These are phyloP conservation scores for Torulaspora pretoriensis DNA, from an alignment of 1,139 yeast genomes.

Conservation along the genomic window DNA sequence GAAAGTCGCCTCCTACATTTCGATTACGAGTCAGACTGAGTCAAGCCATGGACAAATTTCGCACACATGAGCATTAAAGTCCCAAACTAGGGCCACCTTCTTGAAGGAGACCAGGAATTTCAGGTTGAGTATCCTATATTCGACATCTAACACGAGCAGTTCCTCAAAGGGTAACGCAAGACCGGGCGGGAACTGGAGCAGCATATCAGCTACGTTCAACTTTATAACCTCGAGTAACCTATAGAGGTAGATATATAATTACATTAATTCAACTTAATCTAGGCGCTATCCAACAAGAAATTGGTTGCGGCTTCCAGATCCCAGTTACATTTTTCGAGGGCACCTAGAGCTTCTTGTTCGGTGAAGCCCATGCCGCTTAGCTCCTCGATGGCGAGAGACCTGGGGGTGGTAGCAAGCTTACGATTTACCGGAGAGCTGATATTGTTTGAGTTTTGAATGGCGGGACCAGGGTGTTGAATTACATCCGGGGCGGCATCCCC, in stretches of 20 bases:
- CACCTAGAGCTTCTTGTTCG: conserved; percentile 57
- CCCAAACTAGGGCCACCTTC: too few species aligned
- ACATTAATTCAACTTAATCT: conserved; percentile 2
- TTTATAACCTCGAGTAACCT: conserved; percentile 1
- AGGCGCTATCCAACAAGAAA: conserved; percentile 66
- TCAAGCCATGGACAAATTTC: too few species aligned
- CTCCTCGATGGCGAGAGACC: conserved; percentile 58
- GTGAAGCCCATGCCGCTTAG: conserved; percentile 88
- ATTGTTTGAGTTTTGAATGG: conserved; percentile 12
- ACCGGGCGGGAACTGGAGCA: not conserved
- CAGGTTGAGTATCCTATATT: too few species aligned
- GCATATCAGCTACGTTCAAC: not conserved
- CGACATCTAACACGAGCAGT: too few species aligned
- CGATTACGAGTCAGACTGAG: too few species aligned
- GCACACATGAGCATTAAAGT: too few species aligned
- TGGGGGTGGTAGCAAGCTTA: conserved; percentile 41
- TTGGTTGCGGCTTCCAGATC: conserved; percentile 82
- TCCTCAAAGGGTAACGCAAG: too few species aligned
- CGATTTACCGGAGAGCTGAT: conserved; percentile 27
- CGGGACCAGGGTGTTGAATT: conserved; percentile 19
- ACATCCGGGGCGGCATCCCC: conserved; percentile 7
- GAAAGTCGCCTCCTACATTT: too few species aligned
- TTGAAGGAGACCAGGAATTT: too few species aligned
- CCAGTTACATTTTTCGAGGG: conserved; percentile 67
- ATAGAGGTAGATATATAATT: conserved; percentile 1